Base-by-base conservation (phyloP, 257 asterid species). In the Plectranthus barbatus region DNA sequence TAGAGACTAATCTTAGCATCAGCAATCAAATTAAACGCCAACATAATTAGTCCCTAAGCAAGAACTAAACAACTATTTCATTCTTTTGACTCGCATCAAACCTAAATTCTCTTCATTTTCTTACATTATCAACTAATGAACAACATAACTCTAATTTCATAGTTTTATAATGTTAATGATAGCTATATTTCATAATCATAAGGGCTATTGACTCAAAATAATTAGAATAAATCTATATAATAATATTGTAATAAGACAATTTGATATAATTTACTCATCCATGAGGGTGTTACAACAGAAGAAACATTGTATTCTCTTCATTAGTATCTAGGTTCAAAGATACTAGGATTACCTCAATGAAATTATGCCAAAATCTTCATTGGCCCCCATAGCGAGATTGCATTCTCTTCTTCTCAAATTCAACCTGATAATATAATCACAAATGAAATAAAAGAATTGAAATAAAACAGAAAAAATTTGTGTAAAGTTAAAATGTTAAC, bases 381-480 rank as follows among this genome's bases (percentile, higher is more conserved):
- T 62, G 71, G 52, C 79, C 77, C 50, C 67, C 31, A 56, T 40
- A 56, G 57, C 81, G 75, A 34, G 84, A 63, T 53, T 83, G 90
- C 77, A 83, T 60, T 66, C 86, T 78, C 81, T 71, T 83, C 78
- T 74, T 83, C 80, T 83, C 86, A 19, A 80, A 67, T 52, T 88
- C 98, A 4, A 91, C 82, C 98, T 91, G 60, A 3, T 67, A 56
- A 71, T 18, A 37, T 5, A 48, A 49, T 6, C 67, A 49, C 18
- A 47, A 18, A 31, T 7, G 47, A 55, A 62, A 36, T 7, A 42
- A 56, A 44, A 72, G 4, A 0, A 14, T 26, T 37, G 34, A 20
- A 61, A 24, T 19, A 44, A 12, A 9, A 15, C 15, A 39, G 17
- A 3, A 34, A 19, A 46, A 18, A n/a, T 8, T 29, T 44, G 13